Evolutionary conservation across 441 rosid species (phyloP).

Genomic region (Gossypium gossypioides): DNA sequence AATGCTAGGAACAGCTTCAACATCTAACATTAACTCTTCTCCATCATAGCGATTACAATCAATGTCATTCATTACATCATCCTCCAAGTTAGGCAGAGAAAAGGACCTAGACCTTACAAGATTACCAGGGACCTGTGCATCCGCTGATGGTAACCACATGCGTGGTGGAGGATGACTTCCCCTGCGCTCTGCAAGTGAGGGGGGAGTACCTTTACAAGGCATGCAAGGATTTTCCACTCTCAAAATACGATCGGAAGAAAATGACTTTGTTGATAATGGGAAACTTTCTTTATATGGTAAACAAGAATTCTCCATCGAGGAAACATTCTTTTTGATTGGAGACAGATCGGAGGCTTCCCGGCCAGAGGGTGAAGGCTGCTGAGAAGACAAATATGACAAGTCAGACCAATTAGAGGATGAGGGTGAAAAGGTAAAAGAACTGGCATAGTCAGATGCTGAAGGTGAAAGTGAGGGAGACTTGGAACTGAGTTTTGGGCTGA

Average conservation of each 20-base stretch:
- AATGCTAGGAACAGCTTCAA: conserved; percentile 16
- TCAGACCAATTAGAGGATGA: conserved; percentile 70
- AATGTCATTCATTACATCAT: conserved; percentile 30
- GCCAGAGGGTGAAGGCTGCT: conserved; percentile 61
- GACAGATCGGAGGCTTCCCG: conserved; percentile 29
- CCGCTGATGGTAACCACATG: conserved; percentile 35
- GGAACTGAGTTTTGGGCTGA: conserved; percentile 34
- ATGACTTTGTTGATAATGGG: conserved; percentile 17
- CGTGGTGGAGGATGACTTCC: conserved; percentile 61
- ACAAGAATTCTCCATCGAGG: conserved; percentile 23
- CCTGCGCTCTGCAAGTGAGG: conserved; percentile 59
- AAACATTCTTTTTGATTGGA: conserved; percentile 17
- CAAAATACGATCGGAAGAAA: conserved; percentile 16
- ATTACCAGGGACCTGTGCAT: conserved; percentile 27
- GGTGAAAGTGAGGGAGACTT: conserved; percentile 65
- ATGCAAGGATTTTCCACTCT: conserved; percentile 20
- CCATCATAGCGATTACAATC: conserved; percentile 18
- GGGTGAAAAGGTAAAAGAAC: conserved; percentile 62
- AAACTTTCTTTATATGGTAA: conserved; percentile 21
- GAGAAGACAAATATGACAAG: conserved; percentile 47
- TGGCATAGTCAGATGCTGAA: conserved; percentile 60
- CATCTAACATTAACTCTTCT: conserved; percentile 35
- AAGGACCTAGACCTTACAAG: conserved; percentile 47
- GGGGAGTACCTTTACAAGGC: conserved; percentile 24
- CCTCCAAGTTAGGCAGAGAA: conserved; percentile 32